phyloP scores from a whole-genome alignment of 1,284 basidiomycete genomes.

The Butyriboletus appendiculatus region DNA sequence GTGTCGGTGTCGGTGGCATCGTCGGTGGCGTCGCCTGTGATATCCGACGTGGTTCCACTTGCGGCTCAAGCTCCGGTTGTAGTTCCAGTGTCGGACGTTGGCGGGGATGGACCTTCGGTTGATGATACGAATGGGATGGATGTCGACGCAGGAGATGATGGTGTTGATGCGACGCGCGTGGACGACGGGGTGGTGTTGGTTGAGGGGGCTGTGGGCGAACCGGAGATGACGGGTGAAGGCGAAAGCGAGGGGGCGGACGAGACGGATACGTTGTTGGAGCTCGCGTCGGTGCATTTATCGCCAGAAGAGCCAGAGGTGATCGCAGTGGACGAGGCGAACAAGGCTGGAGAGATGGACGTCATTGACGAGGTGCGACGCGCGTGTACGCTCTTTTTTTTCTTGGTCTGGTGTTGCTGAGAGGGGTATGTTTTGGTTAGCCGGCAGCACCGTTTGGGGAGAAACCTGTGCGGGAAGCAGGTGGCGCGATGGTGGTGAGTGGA shows the following conservation, averaged over 20 bases:
- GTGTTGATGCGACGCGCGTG: neutral
- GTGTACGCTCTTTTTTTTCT: neutral
- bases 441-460: neutral
- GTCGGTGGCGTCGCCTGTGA: neutral
- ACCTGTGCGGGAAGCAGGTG: neutral
- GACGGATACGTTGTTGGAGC: conserved; percentile 23
- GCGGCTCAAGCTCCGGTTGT: no score
- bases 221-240: neutral
- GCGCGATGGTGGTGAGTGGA: conserved; percentile 14
- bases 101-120: neutral
- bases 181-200: neutral
- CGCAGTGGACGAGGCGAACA: neutral
- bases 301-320: neutral
- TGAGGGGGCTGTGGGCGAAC: neutral
- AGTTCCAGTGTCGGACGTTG: neutral
- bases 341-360: neutral
- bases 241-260: conserved; percentile 10
- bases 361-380: conserved; percentile 13
- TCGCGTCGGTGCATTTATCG: conserved; percentile 28
- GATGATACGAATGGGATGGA: neutral
- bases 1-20: neutral
- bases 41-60: neutral
- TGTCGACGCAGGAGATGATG: neutral
- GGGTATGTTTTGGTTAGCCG: neutral
- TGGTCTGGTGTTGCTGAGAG: conserved; percentile 3